Evolutionary conservation across 345 rosid species (phyloP), one percentile per base, ranked within the genome.

Genomic region (Lenwebbia sp.): DNA sequence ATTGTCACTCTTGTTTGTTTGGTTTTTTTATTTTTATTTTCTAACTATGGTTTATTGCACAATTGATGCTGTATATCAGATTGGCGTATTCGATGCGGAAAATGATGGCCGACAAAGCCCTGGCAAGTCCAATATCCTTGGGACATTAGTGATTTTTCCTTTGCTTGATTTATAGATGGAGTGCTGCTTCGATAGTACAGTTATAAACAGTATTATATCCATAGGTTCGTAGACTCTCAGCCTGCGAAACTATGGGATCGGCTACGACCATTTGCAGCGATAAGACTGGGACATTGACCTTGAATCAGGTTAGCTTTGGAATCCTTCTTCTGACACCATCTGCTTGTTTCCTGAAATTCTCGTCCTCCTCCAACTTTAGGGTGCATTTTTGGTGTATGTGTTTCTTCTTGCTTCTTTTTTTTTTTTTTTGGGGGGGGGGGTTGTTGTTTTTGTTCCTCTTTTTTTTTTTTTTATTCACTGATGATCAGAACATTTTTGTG

Each of bases 181-280:
- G 47, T 70, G 78, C 47, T 70, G 78, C 37, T 56, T 89, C 53
- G 49, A 54, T 53, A 52, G 41, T 22, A 52, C 25, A 28, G 2
- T 28, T 82, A 82, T 51, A 10, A n/a, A 90, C 87, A 55, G 83
- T 65, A 58, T 11, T 50, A 70, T 41, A 87, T 85, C 15, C 88
- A 53, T 95, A 98, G 99, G 99, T 95, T 58, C 96, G 99, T 84
- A 92, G 99, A 88, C 99, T 98, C 86, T 98, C 99, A 85, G 99
- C 99, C 30, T 98, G 99, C 91, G 99, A 98, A 92, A 98, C 99
- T 84, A 98, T 98, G 99, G 99, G 99, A 37, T 98, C 99, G 12
- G 97, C 99, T 82, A 98, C 99, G 55, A 96, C 99, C 87, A 98
- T 98, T 85, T 98, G 99, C 92, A 98, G 99, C 89, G 99, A 98